Conservation (phyloP, 1,284 basidiomycete genomes). For the Ganoderma meredithae region DNA sequence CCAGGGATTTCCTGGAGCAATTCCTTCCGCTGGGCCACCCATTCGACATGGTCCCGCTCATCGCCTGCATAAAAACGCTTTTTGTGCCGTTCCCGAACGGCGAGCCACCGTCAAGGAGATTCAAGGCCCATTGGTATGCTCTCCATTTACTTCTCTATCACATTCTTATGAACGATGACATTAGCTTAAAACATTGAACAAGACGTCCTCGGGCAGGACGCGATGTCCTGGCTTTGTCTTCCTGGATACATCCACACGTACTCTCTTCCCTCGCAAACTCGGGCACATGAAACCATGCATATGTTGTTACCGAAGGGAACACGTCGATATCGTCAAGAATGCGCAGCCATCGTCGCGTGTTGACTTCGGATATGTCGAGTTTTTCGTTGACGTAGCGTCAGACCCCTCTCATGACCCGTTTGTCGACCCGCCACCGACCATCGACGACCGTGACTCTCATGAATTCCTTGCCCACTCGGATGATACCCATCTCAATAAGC, state of each 20-base stretch:
- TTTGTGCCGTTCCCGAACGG: no score
- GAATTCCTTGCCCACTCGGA: constrained; percentile 7
- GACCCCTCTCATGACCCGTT: background rate
- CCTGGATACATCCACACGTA: background rate
- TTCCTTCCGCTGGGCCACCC: no score
- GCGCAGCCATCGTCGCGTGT: background rate
- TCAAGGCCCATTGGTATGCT: no score
- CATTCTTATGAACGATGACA: no score
- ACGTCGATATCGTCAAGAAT: background rate
- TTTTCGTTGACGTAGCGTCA: background rate
- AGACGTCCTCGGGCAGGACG: background rate
- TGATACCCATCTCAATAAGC: background rate
- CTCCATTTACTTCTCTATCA: no score
- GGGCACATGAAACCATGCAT: background rate
- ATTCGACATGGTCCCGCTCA: no score
- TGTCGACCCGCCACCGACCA: background rate
- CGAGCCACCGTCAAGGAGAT: no score
- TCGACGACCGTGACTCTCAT: background rate
- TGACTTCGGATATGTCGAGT: background rate
- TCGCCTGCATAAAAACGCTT: no score
- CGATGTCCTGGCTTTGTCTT: background rate
- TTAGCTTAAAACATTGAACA: background rate
- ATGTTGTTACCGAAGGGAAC: background rate
- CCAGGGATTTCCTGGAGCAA: no score
- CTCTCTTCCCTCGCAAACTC: background rate